phyloP scores from a whole-genome alignment of 2,329 filamentous ascomycete species.

The Colletotrichum sp. region DNA sequence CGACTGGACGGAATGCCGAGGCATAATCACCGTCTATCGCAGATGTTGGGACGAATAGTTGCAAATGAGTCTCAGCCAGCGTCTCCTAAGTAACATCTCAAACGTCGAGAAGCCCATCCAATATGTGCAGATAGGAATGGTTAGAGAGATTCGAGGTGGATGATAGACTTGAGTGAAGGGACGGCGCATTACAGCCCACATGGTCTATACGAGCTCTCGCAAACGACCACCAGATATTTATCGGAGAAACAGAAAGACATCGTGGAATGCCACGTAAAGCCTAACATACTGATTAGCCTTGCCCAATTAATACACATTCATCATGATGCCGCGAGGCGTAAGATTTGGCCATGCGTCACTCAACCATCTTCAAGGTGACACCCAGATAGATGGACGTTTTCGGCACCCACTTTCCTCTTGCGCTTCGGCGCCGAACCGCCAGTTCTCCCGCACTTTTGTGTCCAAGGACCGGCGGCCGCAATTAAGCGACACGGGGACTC shows the following conservation, averaged over 20 bases:
- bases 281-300: not conserved
- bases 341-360: not conserved
- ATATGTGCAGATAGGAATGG: not conserved
- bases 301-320: not conserved
- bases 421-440: not conserved
- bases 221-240: not conserved
- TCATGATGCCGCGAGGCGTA: not conserved
- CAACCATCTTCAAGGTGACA: not conserved
- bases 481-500: not conserved
- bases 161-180: not conserved
- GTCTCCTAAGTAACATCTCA: not conserved
- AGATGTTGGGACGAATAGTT: not conserved
- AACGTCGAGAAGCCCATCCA: not conserved
- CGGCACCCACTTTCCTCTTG: not conserved
- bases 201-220: not conserved
- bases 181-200: not conserved
- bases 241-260: not conserved
- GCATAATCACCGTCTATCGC: not conserved
- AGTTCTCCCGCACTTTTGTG: not conserved
- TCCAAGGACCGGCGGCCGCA: not conserved
- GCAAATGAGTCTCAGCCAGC: not conserved
- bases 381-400: not conserved
- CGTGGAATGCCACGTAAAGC: not conserved
- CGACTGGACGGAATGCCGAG: not conserved
- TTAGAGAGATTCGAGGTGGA: rapidly evolving